Evolutionary conservation across 2,329 filamentous ascomycete species (phyloP), one percentile per base, ranked within the genome.

Genomic region (Cercospora zeae-maydis): DNA sequence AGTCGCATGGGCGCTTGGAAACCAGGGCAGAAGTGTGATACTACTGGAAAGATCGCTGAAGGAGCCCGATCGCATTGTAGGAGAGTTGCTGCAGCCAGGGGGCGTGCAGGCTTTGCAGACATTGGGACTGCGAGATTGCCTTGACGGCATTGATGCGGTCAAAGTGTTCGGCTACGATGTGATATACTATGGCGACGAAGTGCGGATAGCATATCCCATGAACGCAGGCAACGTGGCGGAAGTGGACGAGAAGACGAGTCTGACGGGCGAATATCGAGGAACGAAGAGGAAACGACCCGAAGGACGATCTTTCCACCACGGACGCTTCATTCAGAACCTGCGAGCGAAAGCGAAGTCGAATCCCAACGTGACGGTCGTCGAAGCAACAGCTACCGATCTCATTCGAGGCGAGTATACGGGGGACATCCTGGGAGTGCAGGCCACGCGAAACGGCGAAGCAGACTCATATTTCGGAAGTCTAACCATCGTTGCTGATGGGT

Each of bases 61-160:
- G 78, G 89, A 98, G 80, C 95, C 95, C 19, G 90, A 98, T 79
- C 88, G 95, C 67, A 99, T 99, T 69, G 92, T 99, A 53, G 95
- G 95, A 71, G 95, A 99, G 80, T 80, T 99, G 67, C 81, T 99
- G 71, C 95, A 99, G 78, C 95, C 95, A 0, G 95, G 95, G 56
- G 95, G 95, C 55, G 88, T 96, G 34, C 82, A 86, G 58, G 90
- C 95, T 7, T 82, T 99, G 71, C 84, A 88, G 73, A 86, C 90
- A 74, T 81, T 99, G 55, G 95, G 95, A 2, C 79, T 99, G 67
- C 83, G 81, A 59, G 86, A 93, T 71, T 96, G 92, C 74, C 79
- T 98, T 63, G 92, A 98, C 63, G 90, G 80, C 62, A 98, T 99
- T 71, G 95, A 99, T 74, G 87, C 92, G 4, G 83, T 96, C 52